Evolutionary conservation across 495 filamentous ascomycete species (phyloP).

Genomic region (Apiosordaria backusii): DNA sequence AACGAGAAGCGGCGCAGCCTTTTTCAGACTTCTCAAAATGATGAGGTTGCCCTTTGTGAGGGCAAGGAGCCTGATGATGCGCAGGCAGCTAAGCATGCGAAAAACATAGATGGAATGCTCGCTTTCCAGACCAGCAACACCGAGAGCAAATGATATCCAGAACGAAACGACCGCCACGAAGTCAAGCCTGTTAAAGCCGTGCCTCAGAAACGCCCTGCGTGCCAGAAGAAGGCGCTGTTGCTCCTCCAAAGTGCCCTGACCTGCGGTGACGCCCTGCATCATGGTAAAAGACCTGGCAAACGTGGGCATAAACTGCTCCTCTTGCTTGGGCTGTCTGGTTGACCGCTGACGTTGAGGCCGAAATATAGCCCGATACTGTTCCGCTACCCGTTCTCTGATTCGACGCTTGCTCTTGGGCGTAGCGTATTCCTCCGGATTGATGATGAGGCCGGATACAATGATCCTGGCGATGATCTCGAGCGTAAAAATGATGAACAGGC

Average conservation of each 20-base stretch:
- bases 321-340: slow-evolving; percentile 41
- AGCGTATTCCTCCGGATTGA: slow-evolving; percentile 83
- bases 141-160: slow-evolving; percentile 82
- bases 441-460: slow-evolving; percentile 86
- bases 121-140: slow-evolving; percentile 62
- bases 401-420: slow-evolving; percentile 70
- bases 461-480: slow-evolving; percentile 75
- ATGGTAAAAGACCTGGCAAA: slow-evolving; percentile 82
- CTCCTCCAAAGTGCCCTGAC: slow-evolving; percentile 61
- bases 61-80: slow-evolving; percentile 81
- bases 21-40: slow-evolving; percentile 91
- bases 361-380: slow-evolving; percentile 74
- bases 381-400: slow-evolving; percentile 65
- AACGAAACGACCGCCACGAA: slow-evolving; percentile 95
- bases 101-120: slow-evolving; percentile 79
- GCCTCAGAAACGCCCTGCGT: slow-evolving; percentile 85
- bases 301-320: slow-evolving; percentile 54
- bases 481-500: slow-evolving; percentile 86
- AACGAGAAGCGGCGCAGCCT: slow-evolving; percentile 88
- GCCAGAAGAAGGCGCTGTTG: slow-evolving; percentile 82
- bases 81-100: slow-evolving; percentile 90
- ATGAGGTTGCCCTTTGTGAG: slow-evolving; percentile 91
- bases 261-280: slow-evolving; percentile 49
- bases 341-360: slow-evolving; percentile 71
- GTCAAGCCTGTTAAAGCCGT: slow-evolving; percentile 92